phyloP scores from a whole-genome alignment of 495 filamentous ascomycete species.

The Delitschia confertaspora region DNA sequence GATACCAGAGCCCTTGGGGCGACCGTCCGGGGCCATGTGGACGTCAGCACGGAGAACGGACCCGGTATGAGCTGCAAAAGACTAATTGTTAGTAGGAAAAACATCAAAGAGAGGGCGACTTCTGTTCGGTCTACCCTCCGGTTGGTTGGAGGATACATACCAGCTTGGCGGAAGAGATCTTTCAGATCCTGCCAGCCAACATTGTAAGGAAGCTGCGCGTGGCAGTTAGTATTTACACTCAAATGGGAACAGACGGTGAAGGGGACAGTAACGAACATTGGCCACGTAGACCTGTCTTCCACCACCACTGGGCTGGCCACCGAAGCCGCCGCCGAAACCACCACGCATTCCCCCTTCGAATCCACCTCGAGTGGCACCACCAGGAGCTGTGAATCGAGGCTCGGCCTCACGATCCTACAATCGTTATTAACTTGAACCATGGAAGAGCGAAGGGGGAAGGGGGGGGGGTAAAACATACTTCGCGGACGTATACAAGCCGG shows the following conservation, averaged over 20 bases:
- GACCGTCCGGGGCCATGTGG: slow-evolving; percentile 81
- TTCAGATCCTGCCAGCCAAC: slow-evolving; percentile 99
- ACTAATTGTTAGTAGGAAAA: slow-evolving; percentile 14
- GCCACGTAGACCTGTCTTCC: slow-evolving; percentile 91
- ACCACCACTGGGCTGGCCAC: slow-evolving; percentile 39
- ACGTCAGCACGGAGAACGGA: slow-evolving; percentile 92
- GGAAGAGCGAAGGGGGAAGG: background rate
- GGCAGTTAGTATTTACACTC: slow-evolving; percentile 34
- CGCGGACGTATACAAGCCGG: slow-evolving; percentile 93
- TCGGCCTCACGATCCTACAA: slow-evolving; percentile 88
- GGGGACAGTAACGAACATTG: slow-evolving; percentile 71
- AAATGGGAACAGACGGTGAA: slow-evolving; percentile 4
- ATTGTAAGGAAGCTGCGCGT: slow-evolving; percentile 79
- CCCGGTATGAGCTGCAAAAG: slow-evolving; percentile 50
- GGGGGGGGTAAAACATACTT: slow-evolving; percentile 48
- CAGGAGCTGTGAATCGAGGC: slow-evolving; percentile 72
- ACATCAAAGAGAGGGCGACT: slow-evolving; percentile 1
- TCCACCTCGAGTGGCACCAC: slow-evolving; percentile 41
- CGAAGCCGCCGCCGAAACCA: slow-evolving; percentile 42
- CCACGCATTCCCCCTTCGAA: slow-evolving; percentile 41
- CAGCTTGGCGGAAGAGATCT: slow-evolving; percentile 96
- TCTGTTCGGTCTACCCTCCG: background rate
- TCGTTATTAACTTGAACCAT: background rate
- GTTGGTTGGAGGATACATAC: slow-evolving; percentile 47
- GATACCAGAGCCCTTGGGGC: slow-evolving; percentile 91